Evolutionary conservation across 1,284 basidiomycete species (phyloP).

Genomic region (Tylopilus sp.): DNA sequence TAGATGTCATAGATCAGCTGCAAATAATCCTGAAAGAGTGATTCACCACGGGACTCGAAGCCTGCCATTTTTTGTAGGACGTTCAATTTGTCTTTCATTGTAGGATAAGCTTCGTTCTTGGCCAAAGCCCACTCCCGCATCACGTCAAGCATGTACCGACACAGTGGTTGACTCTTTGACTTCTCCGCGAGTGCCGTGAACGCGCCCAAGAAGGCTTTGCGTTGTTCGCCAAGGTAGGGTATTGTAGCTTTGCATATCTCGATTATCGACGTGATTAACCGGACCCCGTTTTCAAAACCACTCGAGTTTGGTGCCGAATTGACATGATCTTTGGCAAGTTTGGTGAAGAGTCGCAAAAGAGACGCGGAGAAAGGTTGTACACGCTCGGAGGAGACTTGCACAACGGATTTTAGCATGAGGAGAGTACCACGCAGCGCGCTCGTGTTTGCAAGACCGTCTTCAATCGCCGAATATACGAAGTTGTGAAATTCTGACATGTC

Average conservation of each 20-base stretch:
- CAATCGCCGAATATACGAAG: conserved; percentile 74
- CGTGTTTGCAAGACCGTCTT: conserved; percentile 77
- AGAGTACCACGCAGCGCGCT: conserved; percentile 78
- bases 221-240: conserved; percentile 64
- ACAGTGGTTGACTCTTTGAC: conserved; percentile 80
- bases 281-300: conserved; percentile 57
- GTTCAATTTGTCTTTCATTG: conserved; percentile 94
- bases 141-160: conserved; percentile 84
- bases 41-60: conserved; percentile 77
- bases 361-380: conserved; percentile 78
- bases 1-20: conserved; percentile 95
- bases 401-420: conserved; percentile 85
- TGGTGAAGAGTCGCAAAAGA: conserved; percentile 83
- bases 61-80: conserved; percentile 88
- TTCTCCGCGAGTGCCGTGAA: conserved; percentile 88
- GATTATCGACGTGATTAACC: conserved; percentile 61
- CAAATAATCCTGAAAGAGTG: conserved; percentile 81
- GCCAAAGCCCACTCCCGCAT: conserved; percentile 88
- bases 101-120: conserved; percentile 80
- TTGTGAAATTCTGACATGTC: conserved; percentile 76
- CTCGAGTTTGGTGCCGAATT: conserved; percentile 46
- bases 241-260: conserved; percentile 71
- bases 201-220: conserved; percentile 68
- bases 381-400: conserved; percentile 80
- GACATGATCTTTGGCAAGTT: conserved; percentile 88